A percentile compares a stretch with the other conserved stretches of the same genome.
phyloP scores from a whole-genome alignment of 306 rosid genomes.

The Trifolium repens region DNA sequence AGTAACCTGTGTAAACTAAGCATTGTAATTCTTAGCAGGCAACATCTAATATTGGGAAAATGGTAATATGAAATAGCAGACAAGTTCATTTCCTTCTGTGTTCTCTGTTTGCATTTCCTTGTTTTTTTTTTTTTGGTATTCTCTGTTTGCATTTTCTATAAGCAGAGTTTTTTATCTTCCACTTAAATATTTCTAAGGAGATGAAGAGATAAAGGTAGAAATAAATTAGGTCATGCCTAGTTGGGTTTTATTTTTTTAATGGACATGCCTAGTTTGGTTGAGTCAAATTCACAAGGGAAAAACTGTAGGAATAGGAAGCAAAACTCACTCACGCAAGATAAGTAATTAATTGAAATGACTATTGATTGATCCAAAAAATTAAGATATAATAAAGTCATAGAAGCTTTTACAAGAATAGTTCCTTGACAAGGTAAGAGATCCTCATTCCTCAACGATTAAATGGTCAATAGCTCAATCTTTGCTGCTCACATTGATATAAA shows the following conservation, averaged over 20 bases:
- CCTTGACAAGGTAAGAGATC: neutral
- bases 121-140: too few relatives aligned
- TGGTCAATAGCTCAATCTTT: slow-evolving; percentile 9
- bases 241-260: neutral
- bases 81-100: slow-evolving; percentile 12
- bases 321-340: slow-evolving; percentile 15
- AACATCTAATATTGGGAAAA: slow-evolving; percentile 31
- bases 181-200: slow-evolving; percentile 2
- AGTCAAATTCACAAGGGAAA: neutral
- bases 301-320: slow-evolving; percentile 2
- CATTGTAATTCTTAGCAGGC: slow-evolving; percentile 40
- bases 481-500: slow-evolving; percentile 8
- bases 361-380: neutral
- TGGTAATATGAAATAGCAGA: slow-evolving; percentile 31
- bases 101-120: neutral
- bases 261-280: slow-evolving; percentile 19
- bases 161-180: slow-evolving; percentile 25
- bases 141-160: slow-evolving; percentile 27
- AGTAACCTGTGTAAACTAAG: slow-evolving; percentile 71
- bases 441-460: neutral
- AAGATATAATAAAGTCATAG: neutral
- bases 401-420: neutral
- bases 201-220: neutral
- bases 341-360: slow-evolving; percentile 5
- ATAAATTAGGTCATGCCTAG: slow-evolving; percentile 9